Conservation (phyloP, 371 early-diverging fungal genomes). For the Actinomucor elegans region DNA sequence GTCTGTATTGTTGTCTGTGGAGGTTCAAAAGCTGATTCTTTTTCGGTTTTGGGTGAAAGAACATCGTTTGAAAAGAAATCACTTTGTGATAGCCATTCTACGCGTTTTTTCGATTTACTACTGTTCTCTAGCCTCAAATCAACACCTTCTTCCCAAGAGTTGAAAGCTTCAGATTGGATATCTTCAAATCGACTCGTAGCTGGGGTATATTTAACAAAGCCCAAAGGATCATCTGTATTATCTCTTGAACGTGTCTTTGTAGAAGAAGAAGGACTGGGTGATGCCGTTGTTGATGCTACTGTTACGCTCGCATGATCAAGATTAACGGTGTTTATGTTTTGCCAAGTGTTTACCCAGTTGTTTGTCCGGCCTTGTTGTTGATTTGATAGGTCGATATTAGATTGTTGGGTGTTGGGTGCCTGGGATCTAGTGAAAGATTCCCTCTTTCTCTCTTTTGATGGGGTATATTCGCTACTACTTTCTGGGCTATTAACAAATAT, state of each 20-base stretch:
- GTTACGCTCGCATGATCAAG: too few species aligned
- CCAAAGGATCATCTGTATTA: background rate
- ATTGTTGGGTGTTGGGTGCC: too few species aligned
- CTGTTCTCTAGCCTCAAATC: constrained; percentile 22
- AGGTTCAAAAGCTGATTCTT: background rate
- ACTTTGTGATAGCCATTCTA: constrained; percentile 25
- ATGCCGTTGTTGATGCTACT: too few species aligned
- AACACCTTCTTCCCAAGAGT: constrained; percentile 32
- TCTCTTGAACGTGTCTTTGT: background rate
- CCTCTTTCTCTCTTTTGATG: too few species aligned
- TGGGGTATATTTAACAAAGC: constrained; percentile 15
- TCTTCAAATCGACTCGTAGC: constrained; percentile 25
- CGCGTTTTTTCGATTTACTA: constrained; percentile 12
- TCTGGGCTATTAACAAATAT: too few species aligned
- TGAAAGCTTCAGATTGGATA: constrained; percentile 22
- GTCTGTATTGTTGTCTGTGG: background rate
- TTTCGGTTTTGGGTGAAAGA: background rate
- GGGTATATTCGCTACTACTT: too few species aligned
- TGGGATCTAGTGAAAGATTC: too few species aligned
- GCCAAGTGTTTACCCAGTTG: too few species aligned
- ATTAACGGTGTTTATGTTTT: too few species aligned
- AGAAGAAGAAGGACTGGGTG: background rate
- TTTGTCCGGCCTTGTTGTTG: too few species aligned
- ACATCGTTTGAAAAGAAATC: constrained; percentile 19
- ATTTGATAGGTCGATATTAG: too few species aligned